Percentiles rank a stretch among this genome's conserved stretches.
Conservation (phyloP, 2,329 filamentous ascomycete species). For the Colletotrichum eremochloae region DNA sequence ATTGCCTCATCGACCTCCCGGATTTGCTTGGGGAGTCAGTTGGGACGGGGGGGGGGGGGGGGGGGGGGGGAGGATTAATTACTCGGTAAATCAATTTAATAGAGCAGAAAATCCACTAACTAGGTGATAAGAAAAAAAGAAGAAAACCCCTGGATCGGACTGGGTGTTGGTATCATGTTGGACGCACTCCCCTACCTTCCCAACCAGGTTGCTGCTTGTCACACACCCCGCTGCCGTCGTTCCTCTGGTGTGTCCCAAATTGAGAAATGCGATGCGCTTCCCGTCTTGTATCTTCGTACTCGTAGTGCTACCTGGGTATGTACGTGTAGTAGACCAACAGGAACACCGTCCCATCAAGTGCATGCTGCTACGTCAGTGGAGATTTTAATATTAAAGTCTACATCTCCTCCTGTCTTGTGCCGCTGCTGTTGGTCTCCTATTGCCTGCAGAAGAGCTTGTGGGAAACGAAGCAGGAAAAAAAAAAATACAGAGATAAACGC, state of each 20-base stretch:
- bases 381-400: conserved; percentile 42
- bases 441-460: conserved; percentile 30
- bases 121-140: background rate
- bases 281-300: conserved; percentile 9
- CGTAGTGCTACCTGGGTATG: background rate
- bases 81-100: background rate
- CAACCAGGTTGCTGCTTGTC: conserved; percentile 13
- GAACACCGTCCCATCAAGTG: conserved; percentile 13
- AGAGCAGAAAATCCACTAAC: too few species aligned
- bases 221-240: background rate
- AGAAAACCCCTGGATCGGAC: background rate
- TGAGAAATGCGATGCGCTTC: conserved; percentile 6
- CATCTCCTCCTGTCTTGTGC: conserved; percentile 3
- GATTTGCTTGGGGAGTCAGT: background rate
- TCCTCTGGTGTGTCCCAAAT: background rate
- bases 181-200: background rate
- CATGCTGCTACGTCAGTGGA: conserved; percentile 42
- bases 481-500: conserved; percentile 31
- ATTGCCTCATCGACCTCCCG: background rate
- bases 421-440: conserved; percentile 27
- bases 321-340: background rate
- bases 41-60: background rate
- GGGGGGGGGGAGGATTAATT: background rate
- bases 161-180: conserved; percentile 1
- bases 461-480: conserved; percentile 38